phyloP scores from a whole-genome alignment of 148 eudicot species.

The Euryodendron excelsum region DNA sequence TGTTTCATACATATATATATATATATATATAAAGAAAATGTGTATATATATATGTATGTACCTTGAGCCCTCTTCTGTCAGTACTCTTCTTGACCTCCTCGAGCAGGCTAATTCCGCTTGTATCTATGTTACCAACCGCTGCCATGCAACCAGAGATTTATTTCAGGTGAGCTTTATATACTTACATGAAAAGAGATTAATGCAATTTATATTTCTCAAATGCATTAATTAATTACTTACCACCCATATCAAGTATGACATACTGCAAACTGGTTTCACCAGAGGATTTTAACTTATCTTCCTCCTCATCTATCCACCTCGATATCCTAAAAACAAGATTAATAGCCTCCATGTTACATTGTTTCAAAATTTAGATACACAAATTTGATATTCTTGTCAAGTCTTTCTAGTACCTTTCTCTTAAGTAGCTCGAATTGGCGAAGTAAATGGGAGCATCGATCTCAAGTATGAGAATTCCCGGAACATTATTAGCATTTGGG shows the following conservation, averaged over 20 bases:
- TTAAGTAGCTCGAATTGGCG: conserved; percentile 77
- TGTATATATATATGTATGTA: too few relatives aligned
- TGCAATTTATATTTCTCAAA: neutral
- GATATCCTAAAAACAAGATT: conserved; percentile 40
- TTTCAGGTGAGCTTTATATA: neutral
- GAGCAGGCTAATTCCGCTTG: conserved; percentile 92
- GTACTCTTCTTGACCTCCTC: conserved; percentile 76
- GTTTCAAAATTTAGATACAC: too few relatives aligned
- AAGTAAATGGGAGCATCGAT: conserved; percentile 89
- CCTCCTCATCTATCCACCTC: conserved; percentile 96
- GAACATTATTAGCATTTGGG: conserved; percentile 58
- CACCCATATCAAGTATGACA: conserved; percentile 77
- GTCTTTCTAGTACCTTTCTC: conserved; percentile 64
- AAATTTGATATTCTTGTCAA: neutral
- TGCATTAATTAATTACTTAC: conserved; percentile 30
- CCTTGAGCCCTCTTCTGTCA: conserved; percentile 80
- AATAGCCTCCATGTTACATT: neutral
- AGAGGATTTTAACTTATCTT: conserved; percentile 55
- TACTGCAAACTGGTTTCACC: conserved; percentile 56
- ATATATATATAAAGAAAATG: too few relatives aligned
- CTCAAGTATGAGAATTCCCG: conserved; percentile 79
- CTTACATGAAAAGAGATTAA: neutral
- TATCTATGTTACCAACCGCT: conserved; percentile 88
- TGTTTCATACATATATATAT: too few relatives aligned
- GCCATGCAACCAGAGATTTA: neutral